A percentile compares a stretch with the other conserved stretches of the same genome.
Evolutionary conservation across 2,329 filamentous ascomycete genomes (phyloP).

Genomic region (Calonectria naviculata): DNA sequence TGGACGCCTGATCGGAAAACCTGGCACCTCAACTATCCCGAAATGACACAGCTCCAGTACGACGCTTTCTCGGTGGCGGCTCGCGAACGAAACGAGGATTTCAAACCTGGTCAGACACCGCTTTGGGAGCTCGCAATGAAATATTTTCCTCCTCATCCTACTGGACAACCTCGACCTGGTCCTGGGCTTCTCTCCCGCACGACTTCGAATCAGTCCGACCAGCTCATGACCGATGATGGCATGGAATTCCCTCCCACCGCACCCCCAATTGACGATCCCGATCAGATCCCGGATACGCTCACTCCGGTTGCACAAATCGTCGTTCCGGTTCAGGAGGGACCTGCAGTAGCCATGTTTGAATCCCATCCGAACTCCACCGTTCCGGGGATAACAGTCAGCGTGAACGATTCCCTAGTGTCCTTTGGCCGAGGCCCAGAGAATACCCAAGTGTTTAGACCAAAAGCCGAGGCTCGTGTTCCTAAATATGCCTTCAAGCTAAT

Average conservation of each 20-base stretch:
- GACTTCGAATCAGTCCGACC: slow-evolving; percentile 37
- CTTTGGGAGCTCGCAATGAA: slow-evolving; percentile 69
- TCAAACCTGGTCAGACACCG: slow-evolving; percentile 61
- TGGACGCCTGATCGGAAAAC: slow-evolving; percentile 67
- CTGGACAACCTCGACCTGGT: slow-evolving; percentile 24
- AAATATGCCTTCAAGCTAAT: slow-evolving; percentile 85
- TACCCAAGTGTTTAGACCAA: slow-evolving; percentile 73
- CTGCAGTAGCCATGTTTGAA: slow-evolving; percentile 72
- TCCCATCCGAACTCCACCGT: slow-evolving; percentile 75
- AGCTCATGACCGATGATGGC: slow-evolving; percentile 38
- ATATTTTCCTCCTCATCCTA: slow-evolving; percentile 62
- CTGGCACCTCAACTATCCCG: slow-evolving; percentile 72
- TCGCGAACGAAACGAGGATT: slow-evolving; percentile 60
- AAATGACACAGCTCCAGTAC: slow-evolving; percentile 71
- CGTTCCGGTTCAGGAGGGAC: slow-evolving; percentile 51
- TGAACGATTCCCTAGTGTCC: slow-evolving; percentile 75
- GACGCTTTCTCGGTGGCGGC: slow-evolving; percentile 67
- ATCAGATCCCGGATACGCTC: slow-evolving; percentile 49
- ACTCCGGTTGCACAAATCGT: slow-evolving; percentile 49
- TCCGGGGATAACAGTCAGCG: slow-evolving; percentile 69
- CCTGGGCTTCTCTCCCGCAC: slow-evolving; percentile 23
- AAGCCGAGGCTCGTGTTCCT: slow-evolving; percentile 77
- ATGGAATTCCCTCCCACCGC: slow-evolving; percentile 47
- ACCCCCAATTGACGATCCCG: slow-evolving; percentile 33
- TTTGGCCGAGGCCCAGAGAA: slow-evolving; percentile 82